phyloP scores from a whole-genome alignment of 257 asterid genomes.

The Paraleonurus japonicus region DNA sequence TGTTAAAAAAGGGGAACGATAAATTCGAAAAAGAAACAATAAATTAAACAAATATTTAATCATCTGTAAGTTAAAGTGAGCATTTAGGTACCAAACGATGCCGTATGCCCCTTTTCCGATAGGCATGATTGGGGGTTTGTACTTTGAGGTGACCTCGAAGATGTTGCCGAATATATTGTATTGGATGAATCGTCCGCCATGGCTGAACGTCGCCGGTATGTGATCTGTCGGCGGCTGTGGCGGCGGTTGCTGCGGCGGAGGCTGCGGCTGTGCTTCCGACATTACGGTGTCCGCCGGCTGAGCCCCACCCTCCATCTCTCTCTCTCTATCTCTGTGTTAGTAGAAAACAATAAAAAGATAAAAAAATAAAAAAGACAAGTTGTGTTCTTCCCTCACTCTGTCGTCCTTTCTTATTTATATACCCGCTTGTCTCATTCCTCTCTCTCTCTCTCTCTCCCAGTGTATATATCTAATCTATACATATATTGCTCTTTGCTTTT shows the following conservation, averaged over 20 bases:
- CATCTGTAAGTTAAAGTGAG: not conserved
- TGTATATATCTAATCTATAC: not conserved
- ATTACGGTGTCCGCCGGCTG: conserved; percentile 82
- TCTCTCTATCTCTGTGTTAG: conserved; percentile 30
- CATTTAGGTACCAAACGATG: conserved; percentile 77
- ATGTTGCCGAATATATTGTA: conserved; percentile 91
- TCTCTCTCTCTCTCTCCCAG: not conserved
- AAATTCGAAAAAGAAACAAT: not conserved
- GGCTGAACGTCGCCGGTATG: conserved; percentile 80
- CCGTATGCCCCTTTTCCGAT: conserved; percentile 99
- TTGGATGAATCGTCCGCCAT: conserved; percentile 89
- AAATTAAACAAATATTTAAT: not conserved
- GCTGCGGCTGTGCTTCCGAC: conserved; percentile 72
- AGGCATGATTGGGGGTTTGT: conserved; percentile 98
- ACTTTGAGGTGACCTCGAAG: conserved; percentile 93
- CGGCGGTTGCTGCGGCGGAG: conserved; percentile 34
- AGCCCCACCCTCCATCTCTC: conserved; percentile 70
- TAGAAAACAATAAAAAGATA: conserved; percentile 20
- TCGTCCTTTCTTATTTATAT: conserved; percentile 23
- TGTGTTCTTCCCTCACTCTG: conserved; percentile 21
- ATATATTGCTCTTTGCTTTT: not conserved
- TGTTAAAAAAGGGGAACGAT: conserved; percentile 15
- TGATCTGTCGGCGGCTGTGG: conserved; percentile 55
- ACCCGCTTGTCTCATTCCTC: not conserved
- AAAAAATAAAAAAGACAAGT: not conserved